Conservation (phyloP, 495 filamentous ascomycete species). For the Cercophora newfieldiana region DNA sequence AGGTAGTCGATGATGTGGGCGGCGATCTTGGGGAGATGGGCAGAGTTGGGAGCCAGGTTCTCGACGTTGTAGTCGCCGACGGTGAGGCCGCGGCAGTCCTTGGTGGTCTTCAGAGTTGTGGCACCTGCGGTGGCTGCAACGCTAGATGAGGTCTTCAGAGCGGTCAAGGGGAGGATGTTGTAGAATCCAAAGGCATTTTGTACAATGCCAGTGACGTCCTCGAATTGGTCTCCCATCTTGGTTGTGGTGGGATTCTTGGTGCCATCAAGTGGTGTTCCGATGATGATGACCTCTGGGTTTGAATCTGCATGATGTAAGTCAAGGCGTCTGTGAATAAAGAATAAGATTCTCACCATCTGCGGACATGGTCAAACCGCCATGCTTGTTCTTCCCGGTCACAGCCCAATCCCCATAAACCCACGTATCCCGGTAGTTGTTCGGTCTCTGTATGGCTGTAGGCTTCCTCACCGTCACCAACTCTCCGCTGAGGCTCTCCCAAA, state of each 20-base stretch:
- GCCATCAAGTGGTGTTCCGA: slow-evolving; percentile 59
- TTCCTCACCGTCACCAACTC: slow-evolving; percentile 56
- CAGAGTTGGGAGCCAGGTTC: slow-evolving; percentile 52
- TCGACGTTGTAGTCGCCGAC: slow-evolving; percentile 63
- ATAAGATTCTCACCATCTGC: slow-evolving; percentile 18
- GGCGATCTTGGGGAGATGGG: slow-evolving; percentile 51
- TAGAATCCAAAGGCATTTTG: slow-evolving; percentile 61
- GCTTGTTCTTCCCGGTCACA: slow-evolving; percentile 52
- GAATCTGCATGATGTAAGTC: slow-evolving; percentile 40
- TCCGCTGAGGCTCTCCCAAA: slow-evolving; percentile 63
- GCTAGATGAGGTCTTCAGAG: slow-evolving; percentile 39
- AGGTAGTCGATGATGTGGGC: slow-evolving; percentile 56
- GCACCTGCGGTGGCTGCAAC: slow-evolving; percentile 38
- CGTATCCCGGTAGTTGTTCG: slow-evolving; percentile 60
- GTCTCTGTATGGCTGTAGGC: slow-evolving; percentile 48
- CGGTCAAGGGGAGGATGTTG: slow-evolving; percentile 56
- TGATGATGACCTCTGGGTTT: slow-evolving; percentile 63
- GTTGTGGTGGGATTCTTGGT: slow-evolving; percentile 53
- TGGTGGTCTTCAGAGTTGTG: slow-evolving; percentile 44
- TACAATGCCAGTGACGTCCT: slow-evolving; percentile 60
- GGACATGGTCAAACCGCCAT: slow-evolving; percentile 57
- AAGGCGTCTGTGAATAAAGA: neutral
- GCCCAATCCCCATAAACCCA: slow-evolving; percentile 61
- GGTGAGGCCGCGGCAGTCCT: slow-evolving; percentile 52
- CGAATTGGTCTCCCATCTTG: slow-evolving; percentile 57